A percentile compares a stretch with the other conserved stretches of the same genome.
phyloP scores from a whole-genome alignment of 352 stramenopile species.

The Elongisporangium senticosum region DNA sequence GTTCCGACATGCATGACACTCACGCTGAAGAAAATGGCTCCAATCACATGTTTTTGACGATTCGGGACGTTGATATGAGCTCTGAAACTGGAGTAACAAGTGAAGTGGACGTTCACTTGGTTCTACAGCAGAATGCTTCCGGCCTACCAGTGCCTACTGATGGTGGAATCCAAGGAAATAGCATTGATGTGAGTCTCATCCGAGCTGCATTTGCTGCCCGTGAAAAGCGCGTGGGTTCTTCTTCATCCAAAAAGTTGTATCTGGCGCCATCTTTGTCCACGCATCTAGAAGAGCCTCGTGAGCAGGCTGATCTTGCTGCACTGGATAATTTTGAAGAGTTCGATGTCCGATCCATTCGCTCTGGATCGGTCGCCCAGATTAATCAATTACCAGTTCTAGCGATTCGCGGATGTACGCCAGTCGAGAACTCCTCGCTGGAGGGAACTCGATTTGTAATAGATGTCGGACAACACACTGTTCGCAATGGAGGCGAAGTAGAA shows the following conservation, averaged over 20 bases:
- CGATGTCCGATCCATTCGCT: conserved; percentile 61
- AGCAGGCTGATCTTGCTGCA: conserved; percentile 35
- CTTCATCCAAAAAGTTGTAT: conserved; percentile 40
- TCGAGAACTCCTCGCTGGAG: conserved; percentile 75
- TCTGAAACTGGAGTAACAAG: conserved; percentile 38
- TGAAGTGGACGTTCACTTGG: conserved; percentile 66
- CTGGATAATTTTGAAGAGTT: conserved; percentile 77
- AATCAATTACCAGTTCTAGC: conserved; percentile 56
- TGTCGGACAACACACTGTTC: conserved; percentile 82
- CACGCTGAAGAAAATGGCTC: conserved; percentile 32
- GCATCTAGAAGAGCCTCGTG: conserved; percentile 26
- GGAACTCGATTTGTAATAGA: conserved; percentile 84
- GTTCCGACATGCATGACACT: conserved; percentile 40
- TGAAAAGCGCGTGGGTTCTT: conserved; percentile 40
- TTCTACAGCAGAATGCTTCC: conserved; percentile 56
- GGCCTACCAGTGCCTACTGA: conserved; percentile 6
- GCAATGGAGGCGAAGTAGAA: conserved; percentile 81
- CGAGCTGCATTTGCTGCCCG: conserved; percentile 57
- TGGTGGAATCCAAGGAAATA: conserved; percentile 20
- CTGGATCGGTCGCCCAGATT: conserved; percentile 24
- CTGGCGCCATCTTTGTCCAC: conserved; percentile 26
- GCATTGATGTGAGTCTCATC: conserved; percentile 36
- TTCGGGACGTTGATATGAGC: conserved; percentile 63
- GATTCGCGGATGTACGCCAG: conserved; percentile 76
- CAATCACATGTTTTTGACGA: conserved; percentile 73